Base-by-base conservation (phyloP, 331 rosid genomes). In the Malus hybrid region DNA sequence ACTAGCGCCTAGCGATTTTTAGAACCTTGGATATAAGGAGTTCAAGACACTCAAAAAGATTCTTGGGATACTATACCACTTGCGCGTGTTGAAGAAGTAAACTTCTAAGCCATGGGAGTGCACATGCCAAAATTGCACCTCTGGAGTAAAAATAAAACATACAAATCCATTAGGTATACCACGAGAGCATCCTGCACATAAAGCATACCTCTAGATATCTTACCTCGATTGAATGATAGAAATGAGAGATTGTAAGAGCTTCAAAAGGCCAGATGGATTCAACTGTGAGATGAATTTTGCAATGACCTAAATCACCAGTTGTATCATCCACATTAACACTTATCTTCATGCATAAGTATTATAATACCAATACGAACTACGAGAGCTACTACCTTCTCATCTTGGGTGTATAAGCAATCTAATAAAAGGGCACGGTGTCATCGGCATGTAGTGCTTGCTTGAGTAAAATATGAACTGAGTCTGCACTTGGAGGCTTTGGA, bases 401-500 rank as follows among this genome's bases (percentile, higher is more conserved):
- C 95, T 82, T 88, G 93, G 5, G 81, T 87, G 63, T 87, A 89
- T 78, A 93, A 79, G 86, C 96, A 90, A 74, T 90, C 88, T 4
- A 93, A 64, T 67, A 93, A 76, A 73, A 93, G 89, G 79, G 82
- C 65, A 4, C 88, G 89, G 68, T 90, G 68, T 90, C 98, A 55
- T 90, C 98, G 12, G 98, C 98, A 63, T 87, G 87, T 29, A 90
- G 84, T 56, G 96, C 95, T 78, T 90, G 97, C 85, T 84, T 93
- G 39, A 93, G 98, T 85, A 93, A 77, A 73, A 89, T 82, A 73
- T 90, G 84, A 20, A 93, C 87, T 8, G 92, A 90, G 80, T 89
- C 96, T 46, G 96, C 97, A 81, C 88, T 86, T 15, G 96, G 97
- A 78, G 92, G 97, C 77, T 73, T 88, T 55, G 36, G 77, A 55